Evolutionary conservation across 139 green algal genomes (phyloP).

Genomic region (Astrephomene gubernaculifera): DNA sequence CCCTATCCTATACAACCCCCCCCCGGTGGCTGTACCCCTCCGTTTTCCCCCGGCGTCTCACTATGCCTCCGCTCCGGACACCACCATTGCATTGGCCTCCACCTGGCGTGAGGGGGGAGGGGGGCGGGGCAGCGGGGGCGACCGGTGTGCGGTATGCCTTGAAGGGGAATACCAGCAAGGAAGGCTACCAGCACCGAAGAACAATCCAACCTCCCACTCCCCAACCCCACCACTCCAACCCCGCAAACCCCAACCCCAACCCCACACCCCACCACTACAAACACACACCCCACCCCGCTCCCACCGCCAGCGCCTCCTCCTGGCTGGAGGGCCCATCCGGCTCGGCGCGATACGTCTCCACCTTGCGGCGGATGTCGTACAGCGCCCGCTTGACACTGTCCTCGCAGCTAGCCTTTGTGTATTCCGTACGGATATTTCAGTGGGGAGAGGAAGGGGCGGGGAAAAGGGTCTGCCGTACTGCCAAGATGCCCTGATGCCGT

Average conservation of each 20-base stretch:
- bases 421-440: neutral
- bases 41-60: neutral
- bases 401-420: constrained; percentile 51
- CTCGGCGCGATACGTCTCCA: neutral
- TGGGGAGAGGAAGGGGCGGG: neutral
- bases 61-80: constrained; percentile 70
- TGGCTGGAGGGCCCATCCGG: constrained; percentile 27
- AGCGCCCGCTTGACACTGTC: constrained; percentile 48
- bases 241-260: too few species aligned
- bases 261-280: neutral
- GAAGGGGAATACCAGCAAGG: too few species aligned
- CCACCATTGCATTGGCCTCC: constrained; percentile 64
- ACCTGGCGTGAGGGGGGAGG: constrained; percentile 35
- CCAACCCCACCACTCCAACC: too few species aligned
- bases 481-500: too few species aligned
- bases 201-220: too few species aligned
- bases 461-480: too few species aligned
- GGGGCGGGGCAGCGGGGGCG: neutral
- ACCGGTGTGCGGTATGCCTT: too few species aligned
- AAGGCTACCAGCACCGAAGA: too few species aligned
- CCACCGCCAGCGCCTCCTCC: constrained; percentile 51
- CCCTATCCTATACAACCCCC: neutral
- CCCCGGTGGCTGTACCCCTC: neutral
- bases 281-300: neutral
- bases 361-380: constrained; percentile 37